Conservation (phyloP, 108 stramenopile genomes). For the Nitzschia palea region DNA sequence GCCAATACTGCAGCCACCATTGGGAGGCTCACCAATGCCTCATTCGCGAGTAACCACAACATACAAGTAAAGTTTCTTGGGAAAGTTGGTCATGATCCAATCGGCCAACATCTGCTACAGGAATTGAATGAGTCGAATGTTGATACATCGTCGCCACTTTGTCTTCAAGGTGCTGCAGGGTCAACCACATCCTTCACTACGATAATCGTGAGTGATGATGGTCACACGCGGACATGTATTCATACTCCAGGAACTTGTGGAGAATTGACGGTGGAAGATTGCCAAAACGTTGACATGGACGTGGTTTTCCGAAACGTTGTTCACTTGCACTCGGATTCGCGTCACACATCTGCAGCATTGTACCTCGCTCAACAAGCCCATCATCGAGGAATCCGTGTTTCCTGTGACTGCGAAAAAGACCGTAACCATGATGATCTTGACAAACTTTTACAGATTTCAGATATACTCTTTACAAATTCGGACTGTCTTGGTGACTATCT, state of each 20-base stretch:
- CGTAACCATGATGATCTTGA: conserved; percentile 38
- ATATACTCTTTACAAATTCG: conserved; percentile 46
- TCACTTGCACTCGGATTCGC: conserved; percentile 52
- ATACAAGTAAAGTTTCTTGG: conserved; percentile 33
- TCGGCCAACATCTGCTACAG: conserved; percentile 18
- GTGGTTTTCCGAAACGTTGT: conserved; percentile 38
- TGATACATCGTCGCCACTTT: conserved; percentile 39
- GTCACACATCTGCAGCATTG: conserved; percentile 42
- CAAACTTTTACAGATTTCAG: conserved; percentile 27
- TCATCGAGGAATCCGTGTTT: conserved; percentile 39
- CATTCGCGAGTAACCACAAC: background rate
- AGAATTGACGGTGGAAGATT: conserved; percentile 34
- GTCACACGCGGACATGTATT: conserved; percentile 55
- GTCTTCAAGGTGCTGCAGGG: conserved; percentile 14
- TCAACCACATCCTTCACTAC: conserved; percentile 42
- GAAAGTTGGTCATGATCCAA: conserved; percentile 47
- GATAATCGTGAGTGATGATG: conserved; percentile 33
- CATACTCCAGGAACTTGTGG: conserved; percentile 49
- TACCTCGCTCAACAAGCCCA: conserved; percentile 44
- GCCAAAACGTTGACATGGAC: conserved; percentile 29
- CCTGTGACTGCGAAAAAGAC: conserved; percentile 59
- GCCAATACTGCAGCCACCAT: conserved; percentile 52
- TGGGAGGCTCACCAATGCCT: conserved; percentile 19
- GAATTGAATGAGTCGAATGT: conserved; percentile 38
- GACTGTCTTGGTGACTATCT: conserved; percentile 37